phyloP scores from a whole-genome alignment of 2,329 filamentous ascomycete species.

The Penicillium sp. region DNA sequence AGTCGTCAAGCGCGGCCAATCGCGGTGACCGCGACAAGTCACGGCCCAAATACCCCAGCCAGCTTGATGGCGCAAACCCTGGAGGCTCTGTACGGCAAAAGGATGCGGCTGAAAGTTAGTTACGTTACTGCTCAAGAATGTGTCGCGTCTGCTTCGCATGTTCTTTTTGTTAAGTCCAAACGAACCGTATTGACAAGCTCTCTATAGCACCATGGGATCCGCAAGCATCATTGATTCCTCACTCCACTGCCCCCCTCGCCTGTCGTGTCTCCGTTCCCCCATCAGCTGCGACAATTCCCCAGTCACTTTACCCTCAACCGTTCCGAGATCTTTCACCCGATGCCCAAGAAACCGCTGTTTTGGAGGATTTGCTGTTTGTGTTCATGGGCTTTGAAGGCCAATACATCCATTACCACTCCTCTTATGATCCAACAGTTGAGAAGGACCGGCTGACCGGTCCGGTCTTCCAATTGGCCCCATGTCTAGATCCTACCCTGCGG shows the following conservation, averaged over 20 bases:
- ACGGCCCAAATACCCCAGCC: slow-evolving; percentile 28
- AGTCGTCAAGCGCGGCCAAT: slow-evolving; percentile 32
- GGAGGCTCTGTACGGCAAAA: slow-evolving; percentile 34
- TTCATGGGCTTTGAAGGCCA: slow-evolving; percentile 99
- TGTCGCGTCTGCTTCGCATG: neutral
- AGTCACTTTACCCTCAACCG: slow-evolving; percentile 65
- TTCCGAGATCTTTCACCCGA: slow-evolving; percentile 73
- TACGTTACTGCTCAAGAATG: slow-evolving; percentile 5
- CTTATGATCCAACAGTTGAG: slow-evolving; percentile 81
- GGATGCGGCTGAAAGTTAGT: slow-evolving; percentile 31
- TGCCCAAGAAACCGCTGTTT: slow-evolving; percentile 78
- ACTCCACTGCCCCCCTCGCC: slow-evolving; percentile 71
- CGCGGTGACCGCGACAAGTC: slow-evolving; percentile 36
- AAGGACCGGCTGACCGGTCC: slow-evolving; percentile 85
- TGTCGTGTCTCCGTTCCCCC: slow-evolving; percentile 64
- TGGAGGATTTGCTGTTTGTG: slow-evolving; percentile 89
- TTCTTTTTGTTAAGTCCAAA: neutral
- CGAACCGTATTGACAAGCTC: slow-evolving; percentile 3
- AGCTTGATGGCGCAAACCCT: slow-evolving; percentile 25
- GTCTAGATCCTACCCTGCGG: slow-evolving; percentile 85
- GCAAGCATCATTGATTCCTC: slow-evolving; percentile 70
- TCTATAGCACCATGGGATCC: slow-evolving; percentile 68
- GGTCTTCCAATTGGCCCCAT: slow-evolving; percentile 73
- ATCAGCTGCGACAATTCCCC: slow-evolving; percentile 65
- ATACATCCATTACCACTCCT: slow-evolving; percentile 82